These are phyloP conservation scores for Coemansia guatemalensis DNA, from an alignment of 192 early-diverging fungal genomes.

Conservation along the genomic window DNA sequence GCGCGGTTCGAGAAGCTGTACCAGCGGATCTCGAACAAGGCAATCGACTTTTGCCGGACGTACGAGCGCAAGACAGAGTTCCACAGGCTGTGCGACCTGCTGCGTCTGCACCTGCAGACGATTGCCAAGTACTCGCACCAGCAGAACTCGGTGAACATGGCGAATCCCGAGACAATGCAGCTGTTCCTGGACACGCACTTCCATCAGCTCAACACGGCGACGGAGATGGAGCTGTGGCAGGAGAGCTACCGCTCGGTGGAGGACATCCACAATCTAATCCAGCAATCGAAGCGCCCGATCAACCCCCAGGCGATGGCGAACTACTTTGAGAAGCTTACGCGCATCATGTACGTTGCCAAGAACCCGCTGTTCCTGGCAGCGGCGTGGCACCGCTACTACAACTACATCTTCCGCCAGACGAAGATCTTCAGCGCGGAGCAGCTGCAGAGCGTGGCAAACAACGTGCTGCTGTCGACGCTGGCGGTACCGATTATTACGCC, in stretches of 20 bases:
- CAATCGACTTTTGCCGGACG: slow-evolving; percentile 94
- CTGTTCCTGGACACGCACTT: slow-evolving; percentile 96
- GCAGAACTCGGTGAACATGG: slow-evolving; percentile 90
- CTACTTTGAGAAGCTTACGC: slow-evolving; percentile 98
- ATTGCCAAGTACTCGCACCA: slow-evolving; percentile 89
- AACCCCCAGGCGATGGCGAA: slow-evolving; percentile 95
- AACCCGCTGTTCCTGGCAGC: slow-evolving; percentile 99
- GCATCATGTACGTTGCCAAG: slow-evolving; percentile 95
- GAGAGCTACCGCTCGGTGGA: slow-evolving; percentile 97
- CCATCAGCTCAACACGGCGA: slow-evolving; percentile 92
- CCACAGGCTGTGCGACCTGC: slow-evolving; percentile 94
- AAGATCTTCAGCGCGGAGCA: slow-evolving; percentile 84
- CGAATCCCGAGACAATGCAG: slow-evolving; percentile 95
- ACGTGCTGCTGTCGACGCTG: slow-evolving; percentile 91
- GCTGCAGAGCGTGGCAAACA: slow-evolving; percentile 85
- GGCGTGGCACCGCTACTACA: slow-evolving; percentile 91
- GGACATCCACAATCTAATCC: slow-evolving; percentile 94
- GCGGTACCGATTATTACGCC: slow-evolving; percentile 95
- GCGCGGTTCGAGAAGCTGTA: slow-evolving; percentile 91
- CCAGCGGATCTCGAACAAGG: slow-evolving; percentile 86
- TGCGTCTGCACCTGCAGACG: slow-evolving; percentile 90
- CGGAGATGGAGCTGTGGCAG: slow-evolving; percentile 98
- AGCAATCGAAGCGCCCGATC: slow-evolving; percentile 86
- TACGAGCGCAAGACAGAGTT: slow-evolving; percentile 98
- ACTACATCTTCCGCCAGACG: slow-evolving; percentile 70